Evolutionary conservation across 2,329 filamentous ascomycete species (phyloP).

Genomic region (Albophoma yamanashiensis): DNA sequence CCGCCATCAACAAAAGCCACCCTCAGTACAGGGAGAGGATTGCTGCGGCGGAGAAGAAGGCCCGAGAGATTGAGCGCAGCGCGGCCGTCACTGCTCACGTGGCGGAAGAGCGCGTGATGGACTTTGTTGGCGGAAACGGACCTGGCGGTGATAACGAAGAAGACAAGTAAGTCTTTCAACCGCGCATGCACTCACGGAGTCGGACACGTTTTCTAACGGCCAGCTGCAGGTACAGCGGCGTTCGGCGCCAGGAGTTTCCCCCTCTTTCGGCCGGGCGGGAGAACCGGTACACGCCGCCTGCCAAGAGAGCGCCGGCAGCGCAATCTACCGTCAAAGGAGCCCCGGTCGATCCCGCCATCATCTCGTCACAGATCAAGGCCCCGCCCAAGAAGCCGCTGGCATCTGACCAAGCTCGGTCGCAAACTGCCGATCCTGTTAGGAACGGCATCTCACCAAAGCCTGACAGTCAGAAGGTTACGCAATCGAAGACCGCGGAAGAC

Average conservation of each 20-base stretch:
- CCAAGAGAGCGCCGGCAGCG: slow-evolving; percentile 66
- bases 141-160: slow-evolving; percentile 76
- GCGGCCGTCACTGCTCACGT: slow-evolving; percentile 68
- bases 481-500: slow-evolving; percentile 18
- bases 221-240: slow-evolving; percentile 69
- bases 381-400: slow-evolving; percentile 25
- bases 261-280: slow-evolving; percentile 43
- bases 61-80: slow-evolving; percentile 78
- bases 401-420: slow-evolving; percentile 12
- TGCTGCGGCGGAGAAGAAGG: slow-evolving; percentile 71
- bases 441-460: slow-evolving; percentile 17
- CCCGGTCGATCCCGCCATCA: slow-evolving; percentile 80
- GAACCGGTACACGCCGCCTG: slow-evolving; percentile 84
- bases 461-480: slow-evolving; percentile 13
- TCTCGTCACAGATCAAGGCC: slow-evolving; percentile 66
- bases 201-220: slow-evolving; percentile 7
- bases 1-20: slow-evolving; percentile 72
- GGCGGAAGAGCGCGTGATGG: slow-evolving; percentile 76
- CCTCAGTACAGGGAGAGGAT: slow-evolving; percentile 71
- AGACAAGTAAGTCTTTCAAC: slow-evolving; percentile 54
- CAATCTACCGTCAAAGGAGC: slow-evolving; percentile 65
- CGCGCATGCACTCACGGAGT: not conserved
- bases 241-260: slow-evolving; percentile 65
- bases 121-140: slow-evolving; percentile 49
- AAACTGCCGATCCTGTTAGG: slow-evolving; percentile 16